Evolutionary conservation across 108 stramenopile genomes (phyloP), one percentile per base, ranked within the genome.

Genomic region (Cyclotella baltica): DNA sequence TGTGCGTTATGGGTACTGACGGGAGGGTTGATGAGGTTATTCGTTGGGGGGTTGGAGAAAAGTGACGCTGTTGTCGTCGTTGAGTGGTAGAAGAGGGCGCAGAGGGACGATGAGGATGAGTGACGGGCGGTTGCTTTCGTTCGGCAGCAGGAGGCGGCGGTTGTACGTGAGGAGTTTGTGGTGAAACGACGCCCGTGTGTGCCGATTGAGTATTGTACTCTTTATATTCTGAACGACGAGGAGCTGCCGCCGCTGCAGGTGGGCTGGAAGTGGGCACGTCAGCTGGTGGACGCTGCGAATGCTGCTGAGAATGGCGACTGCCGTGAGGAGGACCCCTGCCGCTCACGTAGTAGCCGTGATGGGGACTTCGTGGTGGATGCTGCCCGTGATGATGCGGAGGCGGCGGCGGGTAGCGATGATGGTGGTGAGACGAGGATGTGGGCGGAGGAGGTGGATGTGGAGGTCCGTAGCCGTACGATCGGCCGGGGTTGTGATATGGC

Each of bases 391-490:
- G 23, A 50, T 73, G 61, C 18, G 70, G 37, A 36, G 70, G 48
- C 0, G 38, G 28, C 31, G 59, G 72, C 47, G 61, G 46, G 48
- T 46, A 62, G 8, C 35, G 72, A 36, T 29, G 37, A 36, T 48
- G 48, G 38, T 36, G 28, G 46, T 56, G 35, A 25, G 61, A 22
- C 15, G 64, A 34, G 23, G 47, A 47, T 3, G 72, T 43, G 20
- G 59, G 59, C 53, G 59, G 31, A 1, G 59, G 72, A 48, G 72
- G 48, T 50, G 48, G 72, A 4, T 16, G 72, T 48, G 55, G 56
- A 27, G 50, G 64, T 34, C 40, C 33, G 63, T 75, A 66, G 38
- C 47, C 64, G 5, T 55, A 55, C 3, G 55, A 55, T 18, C 25
- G 64, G 34, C 74, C 51, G 46, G 37, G 74, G 18, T 40, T 50